Evolutionary conservation across 2,329 filamentous ascomycete species (phyloP).

Genomic region (Fusarium nelsonii): DNA sequence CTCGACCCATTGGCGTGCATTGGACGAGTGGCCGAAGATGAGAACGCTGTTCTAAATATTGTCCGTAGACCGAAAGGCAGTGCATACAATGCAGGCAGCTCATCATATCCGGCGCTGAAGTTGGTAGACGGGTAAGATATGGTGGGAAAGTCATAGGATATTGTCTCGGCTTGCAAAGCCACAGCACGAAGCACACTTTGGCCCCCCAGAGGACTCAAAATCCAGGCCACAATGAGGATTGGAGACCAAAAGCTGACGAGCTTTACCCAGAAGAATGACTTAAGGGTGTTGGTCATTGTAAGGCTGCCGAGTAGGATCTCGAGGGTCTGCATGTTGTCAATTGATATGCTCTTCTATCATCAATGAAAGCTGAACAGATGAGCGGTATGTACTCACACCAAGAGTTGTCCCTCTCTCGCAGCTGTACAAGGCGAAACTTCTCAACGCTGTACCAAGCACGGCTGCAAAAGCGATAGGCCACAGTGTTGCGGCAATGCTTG

Average conservation of each 20-base stretch:
- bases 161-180: not conserved
- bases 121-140: not conserved
- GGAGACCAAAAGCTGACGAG: slow-evolving; percentile 2
- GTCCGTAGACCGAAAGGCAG: not conserved
- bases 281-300: not conserved
- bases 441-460: not conserved
- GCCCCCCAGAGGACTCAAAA: not conserved
- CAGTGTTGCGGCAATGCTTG: not conserved
- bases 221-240: not conserved
- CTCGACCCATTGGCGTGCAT: not conserved
- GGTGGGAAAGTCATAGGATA: not conserved
- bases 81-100: not conserved
- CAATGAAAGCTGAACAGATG: too few relatives aligned
- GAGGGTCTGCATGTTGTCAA: not conserved
- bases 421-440: not conserved
- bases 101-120: not conserved
- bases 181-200: not conserved
- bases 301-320: not conserved
- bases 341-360: not conserved
- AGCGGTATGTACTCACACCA: not conserved
- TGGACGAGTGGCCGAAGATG: not conserved
- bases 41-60: not conserved
- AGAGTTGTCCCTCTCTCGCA: not conserved
- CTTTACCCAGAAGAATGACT: not conserved
- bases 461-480: slow-evolving; percentile 5